Percentiles rank a stretch among this genome's conserved stretches.
These are phyloP conservation scores for Russula griseocarnosa DNA, from an alignment of 768 basidiomycete genomes.

Conservation along the genomic window DNA sequence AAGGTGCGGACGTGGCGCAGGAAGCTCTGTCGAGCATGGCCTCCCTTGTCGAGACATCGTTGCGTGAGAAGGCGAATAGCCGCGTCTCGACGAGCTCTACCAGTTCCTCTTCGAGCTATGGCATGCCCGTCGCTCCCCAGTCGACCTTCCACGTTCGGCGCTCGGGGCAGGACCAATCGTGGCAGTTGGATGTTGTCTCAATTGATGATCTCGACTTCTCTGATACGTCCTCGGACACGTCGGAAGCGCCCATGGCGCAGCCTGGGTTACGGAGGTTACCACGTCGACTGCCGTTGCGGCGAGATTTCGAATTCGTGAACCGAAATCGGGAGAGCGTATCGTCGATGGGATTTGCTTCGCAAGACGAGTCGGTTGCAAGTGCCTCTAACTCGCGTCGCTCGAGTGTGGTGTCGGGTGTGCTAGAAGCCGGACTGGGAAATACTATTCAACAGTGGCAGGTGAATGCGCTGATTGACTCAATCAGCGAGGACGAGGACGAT, in stretches of 20 bases:
- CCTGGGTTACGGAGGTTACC: slow-evolving; percentile 47
- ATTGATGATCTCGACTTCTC: slow-evolving; percentile 80
- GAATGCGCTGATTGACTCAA: slow-evolving; percentile 66
- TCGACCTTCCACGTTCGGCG: slow-evolving; percentile 28
- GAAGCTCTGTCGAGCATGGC: neutral
- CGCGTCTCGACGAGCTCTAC: slow-evolving; percentile 21
- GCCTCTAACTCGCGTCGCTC: slow-evolving; percentile 51
- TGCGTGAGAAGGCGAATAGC: slow-evolving; percentile 10
- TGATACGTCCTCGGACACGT: slow-evolving; percentile 61
- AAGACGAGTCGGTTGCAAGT: slow-evolving; percentile 50
- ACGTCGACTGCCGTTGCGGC: slow-evolving; percentile 64
- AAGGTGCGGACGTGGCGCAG: neutral
- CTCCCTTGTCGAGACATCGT: slow-evolving; percentile 3
- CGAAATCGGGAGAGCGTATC: slow-evolving; percentile 68
- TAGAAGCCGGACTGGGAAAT: slow-evolving; percentile 40
- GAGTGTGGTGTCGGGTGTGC: slow-evolving; percentile 37
- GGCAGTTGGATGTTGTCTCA: slow-evolving; percentile 68
- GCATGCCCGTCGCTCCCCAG: slow-evolving; percentile 21
- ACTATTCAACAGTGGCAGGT: slow-evolving; percentile 78
- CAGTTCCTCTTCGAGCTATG: slow-evolving; percentile 30
- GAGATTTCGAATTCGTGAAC: slow-evolving; percentile 77
- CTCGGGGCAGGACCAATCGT: slow-evolving; percentile 42
- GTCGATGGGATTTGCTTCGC: slow-evolving; percentile 65
- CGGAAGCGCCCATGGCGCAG: slow-evolving; percentile 36
- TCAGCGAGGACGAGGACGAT: slow-evolving; percentile 68